Conservation (phyloP, 345 rosid species). For the Citrus australasica region DNA sequence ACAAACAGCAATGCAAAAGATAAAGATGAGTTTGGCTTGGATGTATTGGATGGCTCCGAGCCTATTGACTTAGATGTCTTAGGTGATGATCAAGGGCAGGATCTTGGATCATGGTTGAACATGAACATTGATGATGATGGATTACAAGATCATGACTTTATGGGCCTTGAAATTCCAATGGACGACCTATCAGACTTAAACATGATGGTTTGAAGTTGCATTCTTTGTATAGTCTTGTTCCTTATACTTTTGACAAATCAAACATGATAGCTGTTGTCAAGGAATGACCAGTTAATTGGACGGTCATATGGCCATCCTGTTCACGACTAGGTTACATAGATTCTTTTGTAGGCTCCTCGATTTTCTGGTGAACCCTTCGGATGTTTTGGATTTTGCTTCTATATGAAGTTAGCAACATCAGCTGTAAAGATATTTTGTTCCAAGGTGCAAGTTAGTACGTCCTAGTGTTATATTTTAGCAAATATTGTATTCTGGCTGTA, state of each 20-base stretch:
- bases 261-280: constrained; percentile 41
- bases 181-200: constrained; percentile 95
- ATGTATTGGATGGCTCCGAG: constrained; percentile 59
- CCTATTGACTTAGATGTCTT: constrained; percentile 65
- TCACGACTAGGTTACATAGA: constrained; percentile 66
- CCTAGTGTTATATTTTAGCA: constrained; percentile 47
- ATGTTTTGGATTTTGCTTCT: constrained; percentile 42
- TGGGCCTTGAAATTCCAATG: constrained; percentile 99
- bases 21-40: constrained; percentile 54
- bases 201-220: constrained; percentile 85
- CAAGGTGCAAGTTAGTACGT: constrained; percentile 45
- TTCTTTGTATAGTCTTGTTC: constrained; percentile 74
- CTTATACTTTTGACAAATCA: constrained; percentile 70
- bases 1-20: constrained; percentile 47
- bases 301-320: constrained; percentile 45
- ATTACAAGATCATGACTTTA: constrained; percentile 80
- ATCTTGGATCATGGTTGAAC: constrained; percentile 90
- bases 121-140: constrained; percentile 92
- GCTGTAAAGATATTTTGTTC: constrained; percentile 59
- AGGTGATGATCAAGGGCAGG: constrained; percentile 74
- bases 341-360: constrained; percentile 57
- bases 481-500: constrained; percentile 49
- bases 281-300: constrained; percentile 53
- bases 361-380: constrained; percentile 49
- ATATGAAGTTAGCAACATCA: constrained; percentile 51